Conservation (phyloP, 768 basidiomycete species). For the Pholiota conissans region DNA sequence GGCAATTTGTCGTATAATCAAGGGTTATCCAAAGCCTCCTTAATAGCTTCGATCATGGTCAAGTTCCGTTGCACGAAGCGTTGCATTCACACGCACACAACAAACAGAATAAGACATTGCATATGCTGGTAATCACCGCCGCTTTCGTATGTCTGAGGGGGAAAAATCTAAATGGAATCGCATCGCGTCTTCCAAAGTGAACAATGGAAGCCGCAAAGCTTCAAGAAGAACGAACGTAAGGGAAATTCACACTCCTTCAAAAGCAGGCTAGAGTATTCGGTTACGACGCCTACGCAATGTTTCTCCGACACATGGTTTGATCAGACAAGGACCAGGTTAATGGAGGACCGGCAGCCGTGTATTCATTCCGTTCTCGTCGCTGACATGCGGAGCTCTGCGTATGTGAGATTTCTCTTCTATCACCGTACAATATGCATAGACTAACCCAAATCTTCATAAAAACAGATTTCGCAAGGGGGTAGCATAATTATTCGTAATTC, state of each 20-base stretch:
- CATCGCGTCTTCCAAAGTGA: background rate
- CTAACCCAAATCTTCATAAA: background rate
- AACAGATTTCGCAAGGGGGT: background rate
- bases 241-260: background rate
- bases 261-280: background rate
- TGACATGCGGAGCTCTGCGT: background rate
- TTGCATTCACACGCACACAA: background rate
- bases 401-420: background rate
- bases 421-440: background rate
- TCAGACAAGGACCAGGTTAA: background rate
- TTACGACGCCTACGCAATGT: background rate
- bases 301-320: background rate
- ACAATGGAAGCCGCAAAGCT: background rate
- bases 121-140: background rate
- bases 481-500: conserved; percentile 2
- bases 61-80: background rate
- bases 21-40: background rate
- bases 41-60: background rate
- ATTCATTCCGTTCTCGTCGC: background rate
- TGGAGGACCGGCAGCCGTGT: background rate
- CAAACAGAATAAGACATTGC: too few relatives aligned
- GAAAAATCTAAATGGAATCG: background rate
- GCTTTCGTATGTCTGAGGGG: background rate
- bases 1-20: background rate
- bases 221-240: background rate